A percentile compares a stretch with the other conserved stretches of the same genome.
phyloP scores from a whole-genome alignment of 2,329 filamentous ascomycete genomes.

The Tolypocladium nubicola region DNA sequence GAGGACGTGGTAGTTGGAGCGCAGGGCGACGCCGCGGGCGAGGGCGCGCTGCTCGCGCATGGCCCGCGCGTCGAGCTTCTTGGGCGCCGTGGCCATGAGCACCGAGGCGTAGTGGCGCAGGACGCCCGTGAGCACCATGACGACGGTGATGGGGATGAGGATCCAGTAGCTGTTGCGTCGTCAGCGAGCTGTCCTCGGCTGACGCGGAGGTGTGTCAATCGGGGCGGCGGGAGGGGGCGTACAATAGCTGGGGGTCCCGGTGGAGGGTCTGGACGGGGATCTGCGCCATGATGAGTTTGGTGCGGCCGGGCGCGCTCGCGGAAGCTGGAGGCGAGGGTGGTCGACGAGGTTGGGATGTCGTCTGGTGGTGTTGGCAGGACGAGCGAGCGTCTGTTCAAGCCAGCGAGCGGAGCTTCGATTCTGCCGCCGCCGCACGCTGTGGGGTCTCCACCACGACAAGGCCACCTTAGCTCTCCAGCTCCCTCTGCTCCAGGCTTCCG shows the following conservation, averaged over 20 bases:
- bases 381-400: neutral
- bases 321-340: neutral
- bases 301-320: conserved; percentile 4
- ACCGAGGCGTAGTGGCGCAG: conserved; percentile 93
- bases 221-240: conserved; percentile 24
- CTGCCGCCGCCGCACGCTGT: conserved; percentile 6
- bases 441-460: neutral
- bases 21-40: conserved; percentile 73
- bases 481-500: neutral
- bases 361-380: neutral
- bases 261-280: conserved; percentile 89
- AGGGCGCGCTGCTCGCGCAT: conserved; percentile 83
- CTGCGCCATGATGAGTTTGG: conserved; percentile 63
- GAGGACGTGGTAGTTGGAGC: conserved; percentile 71
- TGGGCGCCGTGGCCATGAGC: conserved; percentile 77
- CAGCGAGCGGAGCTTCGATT: conserved; percentile 9
- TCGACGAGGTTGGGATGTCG: neutral
- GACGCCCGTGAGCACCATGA: conserved; percentile 95
- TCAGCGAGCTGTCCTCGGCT: neutral
- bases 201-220: neutral
- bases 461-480: neutral
- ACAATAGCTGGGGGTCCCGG: conserved; percentile 97
- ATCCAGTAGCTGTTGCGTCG: conserved; percentile 79
- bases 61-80: conserved; percentile 63
- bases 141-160: conserved; percentile 88